Base-by-base conservation (phyloP, 2,329 filamentous ascomycete species). In the Knufia fluminis region DNA sequence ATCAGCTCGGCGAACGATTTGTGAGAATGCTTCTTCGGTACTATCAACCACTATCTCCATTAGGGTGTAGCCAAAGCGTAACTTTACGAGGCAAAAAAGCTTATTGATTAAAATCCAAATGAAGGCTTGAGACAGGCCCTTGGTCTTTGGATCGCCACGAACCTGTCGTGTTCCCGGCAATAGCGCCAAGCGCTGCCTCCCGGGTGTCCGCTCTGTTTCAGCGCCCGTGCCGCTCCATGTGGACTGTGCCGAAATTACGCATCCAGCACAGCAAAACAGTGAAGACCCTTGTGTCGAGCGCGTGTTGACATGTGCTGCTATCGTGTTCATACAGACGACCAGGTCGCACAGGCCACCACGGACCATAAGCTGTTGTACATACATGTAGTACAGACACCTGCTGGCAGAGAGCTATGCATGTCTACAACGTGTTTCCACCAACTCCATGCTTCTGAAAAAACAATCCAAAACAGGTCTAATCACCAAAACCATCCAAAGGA, bases 361-460 rank as follows among this genome's bases (percentile, higher is more conserved):
- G 33, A 36, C 33, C 16, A 12, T 24, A 17, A 20, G 22, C 19
- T 9, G 22, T 8, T 38, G 35, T 38, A 38, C 35, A 38, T 38
- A 38, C 35, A 38, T 36, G 4, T 8, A 36, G n/a, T 36, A 36
- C 26, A 36, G n/a, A 14, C 33, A 4, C 33, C 33, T 36, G 6
- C 33, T 42, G 19, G 19, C n/a, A 32, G 3, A 23, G 19, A 26
- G 28, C 24, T n/a, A 17, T 45, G 2, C 31, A 38, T 36, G 17
- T 36, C 38, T 43, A 43, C 3, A n/a, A 26, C 22, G 14, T 14
- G 7, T 41, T 41, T 17, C 40, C 40, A n/a, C 40, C 40, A 43
- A 43, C 40, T 10, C 40, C 40, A 43, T 26, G 40, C 40, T 43
- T 24, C 7, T 26, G n/a, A 26, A 28, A 7, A 14, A 46, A n/a